Evolutionary conservation across 208 protist genomes (phyloP).

Genomic region (Acanthamoeba culbertsoni): DNA sequence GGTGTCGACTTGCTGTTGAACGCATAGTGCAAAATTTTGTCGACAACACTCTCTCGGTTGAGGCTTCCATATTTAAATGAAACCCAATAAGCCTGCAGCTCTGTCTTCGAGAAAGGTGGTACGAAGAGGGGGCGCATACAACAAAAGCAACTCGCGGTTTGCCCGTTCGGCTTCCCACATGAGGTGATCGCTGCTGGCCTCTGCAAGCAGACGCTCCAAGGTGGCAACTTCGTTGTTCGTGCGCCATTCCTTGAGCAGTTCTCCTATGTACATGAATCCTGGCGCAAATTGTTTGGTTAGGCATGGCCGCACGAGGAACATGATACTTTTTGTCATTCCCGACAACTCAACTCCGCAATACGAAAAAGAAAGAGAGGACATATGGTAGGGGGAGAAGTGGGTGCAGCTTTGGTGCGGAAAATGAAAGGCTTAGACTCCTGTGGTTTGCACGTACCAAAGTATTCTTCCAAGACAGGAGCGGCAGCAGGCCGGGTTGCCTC

Average conservation of each 20-base stretch:
- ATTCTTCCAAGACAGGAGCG: background rate
- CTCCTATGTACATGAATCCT: conserved; percentile 22
- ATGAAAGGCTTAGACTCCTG: background rate
- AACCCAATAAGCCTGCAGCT: background rate
- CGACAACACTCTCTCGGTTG: background rate
- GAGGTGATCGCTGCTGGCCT: conserved; percentile 8
- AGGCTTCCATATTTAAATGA: background rate
- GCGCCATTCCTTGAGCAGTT: conserved; percentile 12
- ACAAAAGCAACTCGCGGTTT: background rate
- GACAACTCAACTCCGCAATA: background rate
- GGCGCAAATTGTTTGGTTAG: background rate
- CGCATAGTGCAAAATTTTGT: background rate
- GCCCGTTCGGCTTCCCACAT: conserved; percentile 7
- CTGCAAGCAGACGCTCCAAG: background rate
- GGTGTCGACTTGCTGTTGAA: background rate
- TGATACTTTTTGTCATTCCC: too few relatives aligned
- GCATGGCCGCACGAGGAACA: background rate
- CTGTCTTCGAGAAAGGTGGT: background rate
- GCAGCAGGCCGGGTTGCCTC: background rate
- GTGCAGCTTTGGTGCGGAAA: background rate
- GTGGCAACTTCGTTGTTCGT: background rate
- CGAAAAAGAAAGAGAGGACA: background rate
- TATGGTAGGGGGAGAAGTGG: too few relatives aligned
- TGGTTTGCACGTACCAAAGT: background rate
- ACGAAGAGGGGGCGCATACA: too few relatives aligned